Conservation (phyloP, 208 protist species). For the Jaenimonas drosophilae region DNA sequence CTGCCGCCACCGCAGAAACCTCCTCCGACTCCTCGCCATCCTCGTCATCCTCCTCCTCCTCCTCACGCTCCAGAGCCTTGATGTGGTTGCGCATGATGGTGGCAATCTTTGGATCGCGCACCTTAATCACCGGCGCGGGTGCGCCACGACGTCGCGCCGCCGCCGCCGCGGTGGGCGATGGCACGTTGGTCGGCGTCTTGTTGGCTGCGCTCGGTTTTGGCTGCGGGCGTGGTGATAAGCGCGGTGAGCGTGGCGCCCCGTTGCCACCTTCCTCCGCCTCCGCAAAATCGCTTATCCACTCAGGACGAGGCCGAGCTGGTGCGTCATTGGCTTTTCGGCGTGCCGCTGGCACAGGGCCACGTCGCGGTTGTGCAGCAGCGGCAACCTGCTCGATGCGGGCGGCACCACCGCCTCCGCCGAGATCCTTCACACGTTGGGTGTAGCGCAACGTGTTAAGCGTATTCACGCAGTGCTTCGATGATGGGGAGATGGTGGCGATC, state of each 20-base stretch:
- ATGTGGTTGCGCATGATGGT: conserved; percentile 86
- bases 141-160: conserved; percentile 1
- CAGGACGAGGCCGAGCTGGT: conserved; percentile 22
- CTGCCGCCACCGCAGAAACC: background rate
- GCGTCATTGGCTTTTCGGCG: conserved; percentile 34
- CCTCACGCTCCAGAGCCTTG: conserved; percentile 39
- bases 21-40: conserved; percentile 27
- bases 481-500: conserved; percentile 95
- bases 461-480: conserved; percentile 87
- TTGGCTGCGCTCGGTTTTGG: background rate
- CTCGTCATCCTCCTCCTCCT: conserved; percentile 52
- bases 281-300: conserved; percentile 73
- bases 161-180: conserved; percentile 6
- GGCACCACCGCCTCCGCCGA: conserved; percentile 38
- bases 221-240: no score
- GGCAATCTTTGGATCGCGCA: conserved; percentile 83
- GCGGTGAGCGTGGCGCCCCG: no score
- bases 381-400: conserved; percentile 37
- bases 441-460: conserved; percentile 98
- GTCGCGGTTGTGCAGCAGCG: conserved; percentile 8
- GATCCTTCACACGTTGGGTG: conserved; percentile 95
- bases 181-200: conserved; percentile 6
- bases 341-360: conserved; percentile 4
- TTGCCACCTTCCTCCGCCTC: conserved; percentile 10
- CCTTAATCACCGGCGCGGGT: conserved; percentile 11